Base-by-base conservation (phyloP, 2,329 filamentous ascomycete genomes). In the Monilinia laxa region DNA sequence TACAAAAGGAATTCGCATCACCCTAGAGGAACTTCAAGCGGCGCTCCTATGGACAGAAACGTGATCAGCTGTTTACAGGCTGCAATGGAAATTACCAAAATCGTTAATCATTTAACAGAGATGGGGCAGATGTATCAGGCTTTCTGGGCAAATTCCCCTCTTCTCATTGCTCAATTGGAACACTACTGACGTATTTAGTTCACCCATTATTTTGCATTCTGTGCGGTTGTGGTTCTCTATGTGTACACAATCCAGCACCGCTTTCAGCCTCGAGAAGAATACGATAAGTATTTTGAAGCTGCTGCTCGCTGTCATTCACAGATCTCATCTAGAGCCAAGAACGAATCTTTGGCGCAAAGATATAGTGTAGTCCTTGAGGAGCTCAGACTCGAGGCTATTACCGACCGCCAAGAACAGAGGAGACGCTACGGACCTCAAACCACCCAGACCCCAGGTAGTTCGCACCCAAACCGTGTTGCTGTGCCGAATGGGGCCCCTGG, bases 201-300 rank as follows among this genome's bases (percentile, higher is more conserved):
- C 55, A 77, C 74, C 0, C 79, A 79, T 31, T 82, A 82, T 64
- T 80, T 79, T 63, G 80, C 77, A 1, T 82, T 82, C 55, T 80
- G 75, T 16, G 81, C 80, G 0, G 78, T 80, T 3, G 79, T 81
- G 1, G 76, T 82, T 0, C 72, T 82, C 2, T 82, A 82, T 65
- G 77, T 82, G 4, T 80, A 79, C 53, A 76, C 77, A 5, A 81
- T 82, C 12, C 80, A 80, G 53, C 73, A 78, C 42, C 69, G 76
- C 1, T 69, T 73, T 4, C 68, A 71, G 4, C 70, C 73, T 3
- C 68, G 73, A 45, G 72, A 75, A 35, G 72, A 70, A 2, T 77
- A 77, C 66, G 67, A 73, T 4, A 64, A 66, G 0, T 76, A 78
- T 38, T 77, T 81, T 23, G 68, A 74, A 18, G 77, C 77, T 1